Evolutionary conservation across 257 asterid genomes (phyloP), one percentile per base, ranked within the genome.

Genomic region (Gentiana straminea): DNA sequence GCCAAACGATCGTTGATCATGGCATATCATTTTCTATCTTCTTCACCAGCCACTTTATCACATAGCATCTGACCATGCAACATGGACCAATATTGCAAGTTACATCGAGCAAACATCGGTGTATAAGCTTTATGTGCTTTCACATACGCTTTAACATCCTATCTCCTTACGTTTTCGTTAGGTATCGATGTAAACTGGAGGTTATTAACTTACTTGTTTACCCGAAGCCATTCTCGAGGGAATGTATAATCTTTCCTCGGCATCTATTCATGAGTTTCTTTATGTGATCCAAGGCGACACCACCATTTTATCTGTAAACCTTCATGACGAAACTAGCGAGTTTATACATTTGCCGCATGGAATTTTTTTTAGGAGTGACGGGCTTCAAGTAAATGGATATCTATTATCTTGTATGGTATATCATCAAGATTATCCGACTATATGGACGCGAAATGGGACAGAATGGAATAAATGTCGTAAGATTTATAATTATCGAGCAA

Each of bases 181-280:
- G 60, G 60, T 33, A 6, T 46, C 11, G 51, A 63, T 4, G 12
- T 47, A 10, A 15, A 41, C 3, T 63, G 61, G 68, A 63, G 68
- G 43, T 46, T 3, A 24, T 24, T 24, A 24, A 48, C 49, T 63
- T 54, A n/a, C 45, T 35, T 12, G 8, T 54, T 13, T 36, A 34
- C 63, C 9, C 9, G 44, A 34, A 8, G 8, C 3, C 8, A 51
- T 9, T 48, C 35, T n/a, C 13, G 55, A 59, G 13, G 36, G n/a
- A 13, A 0, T 34, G 12, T 7, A 6, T 34, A 10, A 13, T 12
- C 35, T 43, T 43, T 9, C 35, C 53, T 62, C 52, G 4, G 53
- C 6, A 7, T 6, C 36, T 43, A 51, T 52, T 1, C 51, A 59
- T 32, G 35, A 62, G 15, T 35, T 39, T 33, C 3, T 46, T 6